Conservation (phyloP, 176 grass and related monocot genomes). For the Eragrostis curvula region DNA sequence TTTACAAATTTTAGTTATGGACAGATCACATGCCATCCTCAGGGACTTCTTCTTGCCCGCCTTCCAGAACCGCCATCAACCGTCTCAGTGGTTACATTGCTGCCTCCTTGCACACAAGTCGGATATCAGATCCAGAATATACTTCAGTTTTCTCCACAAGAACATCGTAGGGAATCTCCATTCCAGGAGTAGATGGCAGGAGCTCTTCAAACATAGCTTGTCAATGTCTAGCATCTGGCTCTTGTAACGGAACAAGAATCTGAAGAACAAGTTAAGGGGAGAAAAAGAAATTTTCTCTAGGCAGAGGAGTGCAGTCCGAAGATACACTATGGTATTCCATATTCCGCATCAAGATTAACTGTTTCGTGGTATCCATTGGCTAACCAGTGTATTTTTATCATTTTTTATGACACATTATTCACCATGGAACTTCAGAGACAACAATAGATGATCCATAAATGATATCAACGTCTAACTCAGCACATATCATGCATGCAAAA, state of each 20-base stretch:
- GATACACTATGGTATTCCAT: neutral
- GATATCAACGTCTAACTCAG: too few relatives aligned
- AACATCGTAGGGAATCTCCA: conserved; percentile 72
- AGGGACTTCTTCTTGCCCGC: conserved; percentile 53
- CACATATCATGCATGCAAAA: too few relatives aligned
- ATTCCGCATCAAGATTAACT: neutral
- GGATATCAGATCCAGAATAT: conserved; percentile 96
- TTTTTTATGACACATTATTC: neutral
- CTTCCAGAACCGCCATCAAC: conserved; percentile 76
- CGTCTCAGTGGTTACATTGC: conserved; percentile 94
- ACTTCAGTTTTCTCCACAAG: conserved; percentile 84
- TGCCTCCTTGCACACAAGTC: conserved; percentile 89
- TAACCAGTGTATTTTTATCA: neutral
- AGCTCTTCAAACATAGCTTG: conserved; percentile 91
- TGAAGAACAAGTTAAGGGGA: too few relatives aligned
- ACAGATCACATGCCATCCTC: conserved; percentile 74
- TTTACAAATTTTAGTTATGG: neutral
- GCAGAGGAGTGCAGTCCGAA: too few relatives aligned
- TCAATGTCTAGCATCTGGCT: conserved; percentile 81
- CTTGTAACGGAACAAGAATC: conserved; percentile 94
- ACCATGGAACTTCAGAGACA: neutral
- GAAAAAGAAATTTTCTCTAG: too few relatives aligned
- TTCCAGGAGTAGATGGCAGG: conserved; percentile 57
- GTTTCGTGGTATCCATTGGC: neutral
- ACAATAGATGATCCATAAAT: neutral